phyloP scores from a whole-genome alignment of 106 monocot genomes.

The Phalaenopsis equestris region DNA sequence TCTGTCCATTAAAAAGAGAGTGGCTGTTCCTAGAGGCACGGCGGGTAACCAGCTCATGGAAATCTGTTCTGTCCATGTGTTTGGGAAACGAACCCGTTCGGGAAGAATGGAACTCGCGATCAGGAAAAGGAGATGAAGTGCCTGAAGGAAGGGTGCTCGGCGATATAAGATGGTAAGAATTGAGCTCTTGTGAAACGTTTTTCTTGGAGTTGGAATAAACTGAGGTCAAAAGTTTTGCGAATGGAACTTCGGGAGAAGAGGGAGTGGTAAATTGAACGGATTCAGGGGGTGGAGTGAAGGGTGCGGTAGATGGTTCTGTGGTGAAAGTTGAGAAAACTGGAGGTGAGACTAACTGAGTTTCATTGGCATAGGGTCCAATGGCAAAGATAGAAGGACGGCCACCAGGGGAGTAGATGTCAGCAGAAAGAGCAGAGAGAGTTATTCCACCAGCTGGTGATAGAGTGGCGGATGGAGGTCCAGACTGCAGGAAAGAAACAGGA shows the following conservation, averaged over 20 bases:
- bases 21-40: constrained; percentile 7
- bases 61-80: constrained; percentile 19
- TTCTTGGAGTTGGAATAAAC: constrained; percentile 28
- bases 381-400: constrained; percentile 68
- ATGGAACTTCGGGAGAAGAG: constrained; percentile 95
- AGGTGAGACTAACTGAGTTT: constrained; percentile 88
- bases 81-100: background rate
- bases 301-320: constrained; percentile 89
- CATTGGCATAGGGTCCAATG: constrained; percentile 87
- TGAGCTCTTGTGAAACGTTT: constrained; percentile 33
- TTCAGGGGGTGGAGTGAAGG: constrained; percentile 89
- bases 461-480: constrained; percentile 53
- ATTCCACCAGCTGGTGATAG: constrained; percentile 53
- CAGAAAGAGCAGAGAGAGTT: constrained; percentile 41
- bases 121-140: constrained; percentile 69
- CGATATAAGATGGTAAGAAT: constrained; percentile 73
- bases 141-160: constrained; percentile 73
- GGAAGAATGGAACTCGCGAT: constrained; percentile 33
- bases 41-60: constrained; percentile 25
- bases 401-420: constrained; percentile 38
- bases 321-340: constrained; percentile 90
- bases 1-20: constrained; percentile 45
- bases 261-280: constrained; percentile 70
- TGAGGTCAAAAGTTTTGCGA: constrained; percentile 50
- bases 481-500: constrained; percentile 78